phyloP scores from a whole-genome alignment of 2,329 filamentous ascomycete species.

The Neopestalotiopsis sp. region DNA sequence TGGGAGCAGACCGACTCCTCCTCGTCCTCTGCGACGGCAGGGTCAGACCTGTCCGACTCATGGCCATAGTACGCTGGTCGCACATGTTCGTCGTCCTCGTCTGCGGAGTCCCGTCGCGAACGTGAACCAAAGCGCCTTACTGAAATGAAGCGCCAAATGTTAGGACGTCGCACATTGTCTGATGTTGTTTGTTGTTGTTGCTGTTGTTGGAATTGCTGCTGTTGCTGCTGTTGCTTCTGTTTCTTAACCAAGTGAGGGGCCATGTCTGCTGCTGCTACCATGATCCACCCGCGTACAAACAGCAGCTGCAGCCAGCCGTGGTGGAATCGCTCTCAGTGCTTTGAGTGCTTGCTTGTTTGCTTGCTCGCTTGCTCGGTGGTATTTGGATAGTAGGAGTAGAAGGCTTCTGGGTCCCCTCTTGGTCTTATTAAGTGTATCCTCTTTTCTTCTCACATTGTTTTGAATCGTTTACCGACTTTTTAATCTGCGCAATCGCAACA shows the following conservation, averaged over 20 bases:
- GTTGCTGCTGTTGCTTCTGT: conserved; percentile 5
- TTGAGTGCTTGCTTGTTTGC: no score
- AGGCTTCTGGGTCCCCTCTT: neutral
- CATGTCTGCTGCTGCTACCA: neutral
- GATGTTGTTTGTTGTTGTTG: neutral
- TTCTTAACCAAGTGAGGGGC: conserved; percentile 16
- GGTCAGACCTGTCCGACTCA: conserved; percentile 12
- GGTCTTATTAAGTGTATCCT: neutral
- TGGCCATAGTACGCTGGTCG: neutral
- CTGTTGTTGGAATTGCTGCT: neutral
- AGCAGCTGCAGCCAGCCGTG: conserved; percentile 7
- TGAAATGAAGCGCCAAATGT: conserved; percentile 18
- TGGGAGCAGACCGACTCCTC: neutral
- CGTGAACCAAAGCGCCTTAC: conserved; percentile 7
- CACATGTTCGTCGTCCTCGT: conserved; percentile 11
- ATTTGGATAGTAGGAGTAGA: no score
- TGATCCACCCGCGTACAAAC: neutral
- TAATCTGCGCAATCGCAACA: neutral
- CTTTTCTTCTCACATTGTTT: neutral
- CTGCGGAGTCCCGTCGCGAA: conserved; percentile 13
- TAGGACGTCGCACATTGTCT: conserved; percentile 12
- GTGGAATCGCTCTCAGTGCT: neutral
- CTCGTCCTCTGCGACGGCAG: conserved; percentile 6
- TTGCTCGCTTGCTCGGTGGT: no score
- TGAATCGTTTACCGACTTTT: neutral